These are phyloP conservation scores for Ceratocystiopsis minuta DNA, from an alignment of 2,329 filamentous ascomycete species.

Conservation along the genomic window DNA sequence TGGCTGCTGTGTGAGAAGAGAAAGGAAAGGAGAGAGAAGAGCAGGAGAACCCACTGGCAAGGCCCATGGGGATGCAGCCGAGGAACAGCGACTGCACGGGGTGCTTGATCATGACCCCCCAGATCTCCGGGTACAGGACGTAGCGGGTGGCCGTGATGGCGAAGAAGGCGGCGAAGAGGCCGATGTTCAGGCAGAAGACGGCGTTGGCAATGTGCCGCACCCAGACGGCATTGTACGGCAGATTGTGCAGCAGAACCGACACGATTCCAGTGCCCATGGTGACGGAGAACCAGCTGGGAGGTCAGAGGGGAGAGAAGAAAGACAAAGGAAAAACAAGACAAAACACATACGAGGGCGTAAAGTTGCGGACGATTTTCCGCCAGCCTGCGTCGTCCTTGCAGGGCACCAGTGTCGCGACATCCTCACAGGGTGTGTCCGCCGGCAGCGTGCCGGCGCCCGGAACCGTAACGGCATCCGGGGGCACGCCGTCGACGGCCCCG, in stretches of 20 bases:
- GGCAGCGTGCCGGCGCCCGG: no score
- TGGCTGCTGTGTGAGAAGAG: constrained; percentile 15
- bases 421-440: no score
- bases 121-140: constrained; percentile 40
- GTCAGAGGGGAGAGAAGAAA: no score
- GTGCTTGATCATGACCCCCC: constrained; percentile 40
- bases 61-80: constrained; percentile 43
- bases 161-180: constrained; percentile 33
- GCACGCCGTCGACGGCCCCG: no score
- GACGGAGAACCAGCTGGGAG: constrained; percentile 24
- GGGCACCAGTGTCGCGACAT: not conserved
- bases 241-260: constrained; percentile 35
- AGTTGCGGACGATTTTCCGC: constrained; percentile 22
- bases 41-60: constrained; percentile 23
- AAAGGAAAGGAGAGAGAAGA: not conserved
- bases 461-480: no score
- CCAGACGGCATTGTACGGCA: constrained; percentile 37
- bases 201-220: constrained; percentile 34
- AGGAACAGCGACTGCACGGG: constrained; percentile 45
- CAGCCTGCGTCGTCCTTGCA: constrained; percentile 13
- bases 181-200: constrained; percentile 37
- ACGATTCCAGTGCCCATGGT: constrained; percentile 50
- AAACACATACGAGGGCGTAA: constrained; percentile 21
- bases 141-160: constrained; percentile 37
- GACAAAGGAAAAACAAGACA: no score